Evolutionary conservation across 176 grass and related monocot species (phyloP), one percentile per base, ranked within the genome.

Genomic region (Ananas comosus): DNA sequence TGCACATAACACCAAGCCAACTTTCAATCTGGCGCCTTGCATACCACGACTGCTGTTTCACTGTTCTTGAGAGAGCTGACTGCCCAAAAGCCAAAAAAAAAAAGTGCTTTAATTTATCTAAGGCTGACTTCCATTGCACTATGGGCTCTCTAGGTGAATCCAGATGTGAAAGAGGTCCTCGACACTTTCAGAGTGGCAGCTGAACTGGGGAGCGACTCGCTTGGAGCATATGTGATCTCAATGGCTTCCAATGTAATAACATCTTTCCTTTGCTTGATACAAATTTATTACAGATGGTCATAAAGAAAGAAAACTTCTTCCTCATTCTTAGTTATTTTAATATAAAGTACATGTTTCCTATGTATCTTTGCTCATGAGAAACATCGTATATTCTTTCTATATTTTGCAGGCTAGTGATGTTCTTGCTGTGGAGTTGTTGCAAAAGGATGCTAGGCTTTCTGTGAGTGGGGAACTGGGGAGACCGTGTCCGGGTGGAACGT

Each of bases 141-240:
- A 66, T 58, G 64, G 42, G 24, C 51, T 76, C 75, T 68, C 64
- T 72, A 92, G 86, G 88, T 91, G 72, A 49, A 74, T 83, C 49
- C 83, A 19, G 88, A 96, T 69, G 86, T 88, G 49, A 89, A 85
- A 74, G 93, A 96, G 79, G 93, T 96, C 78, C 81, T 96, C 2
- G 86, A 92, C 72, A 96, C 93, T 68, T 92, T 92, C 64, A 77
- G 74, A 14, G 93, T 92, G 52, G 93, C 84, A 42, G 88, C 93
- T 21, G 93, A 92, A 82, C 56, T 96, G 72, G 93, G 88, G 21
- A 96, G 83, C 2, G 86, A 90, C 51, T 82, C 81, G 12, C 88
- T 92, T 82, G 93, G 88, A 76, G 88, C 93, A 74, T 96, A 96
- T 68, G 87, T 96, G 48, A 96, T 96, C 72, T 96, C 93, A 54